Base-by-base conservation (phyloP, 495 filamentous ascomycete genomes). In the Schizothecium vesticola region DNA sequence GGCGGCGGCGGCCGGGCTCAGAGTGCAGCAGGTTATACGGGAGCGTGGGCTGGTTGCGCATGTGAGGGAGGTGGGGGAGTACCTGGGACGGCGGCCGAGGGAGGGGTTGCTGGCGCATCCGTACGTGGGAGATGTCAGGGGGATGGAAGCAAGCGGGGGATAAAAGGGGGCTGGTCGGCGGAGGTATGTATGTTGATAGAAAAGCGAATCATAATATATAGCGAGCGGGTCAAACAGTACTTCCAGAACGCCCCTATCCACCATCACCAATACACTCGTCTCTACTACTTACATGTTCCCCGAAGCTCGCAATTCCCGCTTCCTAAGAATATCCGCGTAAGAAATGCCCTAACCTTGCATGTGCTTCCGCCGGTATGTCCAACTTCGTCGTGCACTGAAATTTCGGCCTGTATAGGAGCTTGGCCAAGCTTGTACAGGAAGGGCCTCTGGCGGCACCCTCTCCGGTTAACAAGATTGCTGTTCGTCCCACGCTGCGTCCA, bases 1-100 rank as follows among this genome's bases (percentile, higher is more conserved):
- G 10, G 77, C 79, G 11, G 86, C 82, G 71, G 85, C 86, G 3
- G 84, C 81, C 0, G 86, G 81, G 7, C 73, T 86, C 7, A 80
- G 80, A 62, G 83, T 86, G 3, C 85, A 87, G 73, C 77, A 72
- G 51, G 84, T 87, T 33, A 78, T 88, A 11, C 64, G 79, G 22
- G 78, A 83, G 10, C 79, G 85, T 1, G 77, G 81, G 22, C 76
- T 89, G 3, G 28, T 87, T 6, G 64, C 58, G 13, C 51, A 24
- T 2, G 56, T 59, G 3, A 10, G 23, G 0, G 24, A 29, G 7
- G 22, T 63, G 61, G 61, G 61, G 1, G 28, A 12, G 13, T 33
- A 43, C 5, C 61, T 63, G 61, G 61, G 31, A 1, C 19, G 29
- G 8, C 11, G 31, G 61, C 21, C 43, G 16, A 43, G 22, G 61